Conservation (phyloP, 1,139 yeast genomes). For the Sugiyamaella grinbergsii region DNA sequence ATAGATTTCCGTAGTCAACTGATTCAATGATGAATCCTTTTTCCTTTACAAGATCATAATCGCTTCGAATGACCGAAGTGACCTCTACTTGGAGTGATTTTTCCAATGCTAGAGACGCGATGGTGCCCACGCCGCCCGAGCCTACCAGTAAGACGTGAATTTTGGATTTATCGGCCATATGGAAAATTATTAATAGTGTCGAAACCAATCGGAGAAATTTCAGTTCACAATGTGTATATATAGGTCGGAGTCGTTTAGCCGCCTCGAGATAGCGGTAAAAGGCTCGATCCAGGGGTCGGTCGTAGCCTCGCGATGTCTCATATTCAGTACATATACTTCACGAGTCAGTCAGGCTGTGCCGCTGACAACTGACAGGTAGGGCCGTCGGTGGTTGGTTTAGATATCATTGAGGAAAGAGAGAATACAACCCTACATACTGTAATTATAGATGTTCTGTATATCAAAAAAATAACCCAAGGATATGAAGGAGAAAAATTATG, state of each 20-base stretch:
- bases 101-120: conserved; percentile 63
- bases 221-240: neutral
- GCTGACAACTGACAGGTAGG: too few species aligned
- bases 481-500: too few species aligned
- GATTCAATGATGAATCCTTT: conserved; percentile 65
- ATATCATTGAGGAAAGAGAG: too few species aligned
- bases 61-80: conserved; percentile 65
- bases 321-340: too few species aligned
- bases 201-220: neutral
- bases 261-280: too few species aligned
- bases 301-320: too few species aligned
- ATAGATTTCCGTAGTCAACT: conserved; percentile 58
- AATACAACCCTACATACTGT: neutral
- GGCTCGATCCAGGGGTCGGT: neutral
- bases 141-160: conserved; percentile 52
- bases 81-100: conserved; percentile 54
- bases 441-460: neutral
- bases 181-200: neutral
- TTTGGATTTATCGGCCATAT: conserved; percentile 7
- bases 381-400: too few species aligned
- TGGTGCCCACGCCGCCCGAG: conserved; percentile 74
- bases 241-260: too few species aligned
- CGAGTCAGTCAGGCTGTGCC: too few species aligned
- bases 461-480: too few species aligned
- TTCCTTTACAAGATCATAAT: conserved; percentile 54